A percentile compares a stretch with the other conserved stretches of the same genome.
These are phyloP conservation scores for Pyrenophora tritici-repentis DNA, from an alignment of 2,329 filamentous ascomycete genomes.

Conservation along the genomic window DNA sequence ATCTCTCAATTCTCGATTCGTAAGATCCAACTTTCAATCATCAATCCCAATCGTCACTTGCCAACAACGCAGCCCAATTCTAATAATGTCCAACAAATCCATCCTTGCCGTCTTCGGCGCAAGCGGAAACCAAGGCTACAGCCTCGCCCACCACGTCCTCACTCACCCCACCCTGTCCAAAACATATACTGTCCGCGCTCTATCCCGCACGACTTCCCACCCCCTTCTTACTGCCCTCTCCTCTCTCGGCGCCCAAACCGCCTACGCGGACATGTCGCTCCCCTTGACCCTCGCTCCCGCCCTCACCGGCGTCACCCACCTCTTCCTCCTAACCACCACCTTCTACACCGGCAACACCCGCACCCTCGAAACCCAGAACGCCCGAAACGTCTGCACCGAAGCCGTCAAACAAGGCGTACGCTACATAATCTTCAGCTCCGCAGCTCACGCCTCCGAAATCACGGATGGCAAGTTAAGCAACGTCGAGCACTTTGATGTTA, in stretches of 20 bases:
- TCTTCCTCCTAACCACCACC: slow-evolving; percentile 42
- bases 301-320: slow-evolving; percentile 24
- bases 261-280: slow-evolving; percentile 56
- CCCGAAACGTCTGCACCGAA: slow-evolving; percentile 34
- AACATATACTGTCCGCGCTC: slow-evolving; percentile 57
- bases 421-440: slow-evolving; percentile 49
- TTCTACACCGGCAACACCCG: slow-evolving; percentile 28
- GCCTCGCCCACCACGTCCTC: slow-evolving; percentile 55
- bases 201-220: slow-evolving; percentile 58
- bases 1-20: no score
- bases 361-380: slow-evolving; percentile 34
- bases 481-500: slow-evolving; percentile 61
- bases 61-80: background rate
- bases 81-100: background rate
- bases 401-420: slow-evolving; percentile 42
- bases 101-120: slow-evolving; percentile 40
- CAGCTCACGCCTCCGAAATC: slow-evolving; percentile 34
- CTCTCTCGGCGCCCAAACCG: slow-evolving; percentile 57
- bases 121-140: slow-evolving; percentile 60
- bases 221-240: slow-evolving; percentile 53
- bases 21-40: no score
- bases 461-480: slow-evolving; percentile 41
- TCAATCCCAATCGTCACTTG: background rate
- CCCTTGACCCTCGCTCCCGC: slow-evolving; percentile 30
- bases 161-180: slow-evolving; percentile 47